Conservation (phyloP, 805 yeast genomes). For the Candida ulmi region DNA sequence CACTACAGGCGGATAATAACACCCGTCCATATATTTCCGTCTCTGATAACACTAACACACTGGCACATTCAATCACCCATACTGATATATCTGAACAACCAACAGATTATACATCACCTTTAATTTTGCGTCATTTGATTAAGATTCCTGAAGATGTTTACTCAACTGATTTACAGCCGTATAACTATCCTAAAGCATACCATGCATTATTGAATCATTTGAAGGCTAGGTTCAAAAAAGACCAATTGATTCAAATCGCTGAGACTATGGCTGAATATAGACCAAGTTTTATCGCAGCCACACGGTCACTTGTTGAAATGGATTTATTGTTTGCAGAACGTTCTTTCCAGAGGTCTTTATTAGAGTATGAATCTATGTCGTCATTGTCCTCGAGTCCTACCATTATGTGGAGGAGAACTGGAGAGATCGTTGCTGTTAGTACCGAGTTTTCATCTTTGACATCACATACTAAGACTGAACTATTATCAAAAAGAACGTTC, state of each 20-base stretch:
- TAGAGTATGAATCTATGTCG: conserved; percentile 49
- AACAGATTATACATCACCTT: conserved; percentile 49
- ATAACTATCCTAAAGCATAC: conserved; percentile 91
- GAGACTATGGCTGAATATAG: conserved; percentile 47
- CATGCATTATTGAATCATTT: conserved; percentile 78
- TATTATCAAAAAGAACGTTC: conserved; percentile 56
- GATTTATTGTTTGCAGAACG: conserved; percentile 61
- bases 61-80: background rate
- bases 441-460: conserved; percentile 68
- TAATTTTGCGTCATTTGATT: conserved; percentile 50
- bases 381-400: conserved; percentile 68
- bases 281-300: conserved; percentile 74
- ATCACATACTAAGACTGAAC: conserved; percentile 53
- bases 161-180: conserved; percentile 68
- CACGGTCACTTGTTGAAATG: conserved; percentile 64
- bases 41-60: conserved; percentile 20
- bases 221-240: conserved; percentile 62
- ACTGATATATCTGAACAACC: conserved; percentile 5
- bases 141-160: conserved; percentile 79
- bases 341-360: conserved; percentile 48
- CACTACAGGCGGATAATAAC: conserved; percentile 23
- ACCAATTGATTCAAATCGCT: conserved; percentile 57
- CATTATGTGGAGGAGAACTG: conserved; percentile 81
- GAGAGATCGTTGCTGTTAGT: conserved; percentile 76
- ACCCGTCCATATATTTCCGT: conserved; percentile 24